These are phyloP conservation scores for Phaseolus lunatus DNA, from an alignment of 306 rosid species.

Conservation along the genomic window DNA sequence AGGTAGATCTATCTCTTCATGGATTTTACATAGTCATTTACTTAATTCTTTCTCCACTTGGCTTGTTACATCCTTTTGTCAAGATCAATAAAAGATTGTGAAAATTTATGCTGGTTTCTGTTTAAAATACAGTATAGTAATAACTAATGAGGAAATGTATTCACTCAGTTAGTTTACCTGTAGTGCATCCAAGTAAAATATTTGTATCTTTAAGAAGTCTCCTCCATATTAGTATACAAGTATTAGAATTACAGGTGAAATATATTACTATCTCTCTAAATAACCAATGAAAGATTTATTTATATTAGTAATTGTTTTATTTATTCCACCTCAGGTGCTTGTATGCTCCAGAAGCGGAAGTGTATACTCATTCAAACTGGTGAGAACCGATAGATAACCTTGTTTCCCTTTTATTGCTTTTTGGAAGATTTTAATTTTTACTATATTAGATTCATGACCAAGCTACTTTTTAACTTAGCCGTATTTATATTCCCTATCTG, in stretches of 20 bases:
- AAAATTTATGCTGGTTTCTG: conserved; percentile 14
- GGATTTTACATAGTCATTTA: conserved; percentile 12
- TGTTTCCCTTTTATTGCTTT: not conserved
- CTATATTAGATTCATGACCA: conserved; percentile 18
- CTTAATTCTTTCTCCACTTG: not conserved
- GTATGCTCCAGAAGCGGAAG: conserved; percentile 85
- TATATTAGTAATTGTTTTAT: not conserved
- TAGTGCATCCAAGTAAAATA: not conserved
- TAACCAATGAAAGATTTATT: conserved; percentile 11
- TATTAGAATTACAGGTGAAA: conserved; percentile 2
- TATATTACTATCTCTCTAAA: not conserved
- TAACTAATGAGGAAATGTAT: not conserved
- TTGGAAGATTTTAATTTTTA: conserved; percentile 20
- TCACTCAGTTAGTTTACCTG: conserved; percentile 1
- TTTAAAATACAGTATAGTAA: not conserved
- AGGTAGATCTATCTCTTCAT: conserved; percentile 58
- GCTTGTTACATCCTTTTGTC: conserved; percentile 18
- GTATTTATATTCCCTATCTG: not conserved
- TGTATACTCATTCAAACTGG: conserved; percentile 73
- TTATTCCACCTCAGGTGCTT: conserved; percentile 61
- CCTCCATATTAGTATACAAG: not conserved
- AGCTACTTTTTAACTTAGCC: not conserved
- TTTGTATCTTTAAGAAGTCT: conserved; percentile 17
- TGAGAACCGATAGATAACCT: conserved; percentile 46
- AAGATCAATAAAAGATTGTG: not conserved